Evolutionary conservation across 2,329 filamentous ascomycete species (phyloP).

Genomic region (Aspergillus transmontanensis): DNA sequence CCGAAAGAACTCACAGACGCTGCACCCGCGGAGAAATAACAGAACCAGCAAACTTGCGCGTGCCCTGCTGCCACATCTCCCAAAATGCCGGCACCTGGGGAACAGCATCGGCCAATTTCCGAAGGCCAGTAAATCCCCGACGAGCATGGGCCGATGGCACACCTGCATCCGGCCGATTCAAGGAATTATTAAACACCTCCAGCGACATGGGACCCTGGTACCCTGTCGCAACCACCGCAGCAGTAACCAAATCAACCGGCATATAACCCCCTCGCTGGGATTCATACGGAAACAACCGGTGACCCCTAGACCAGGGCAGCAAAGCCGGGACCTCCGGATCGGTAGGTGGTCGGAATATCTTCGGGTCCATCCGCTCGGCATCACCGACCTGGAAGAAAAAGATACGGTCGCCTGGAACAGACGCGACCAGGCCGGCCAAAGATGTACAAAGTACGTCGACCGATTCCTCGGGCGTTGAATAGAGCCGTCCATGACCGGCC

Average conservation of each 20-base stretch:
- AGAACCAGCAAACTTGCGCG: neutral
- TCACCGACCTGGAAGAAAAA: slow-evolving; percentile 39
- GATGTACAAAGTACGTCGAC: slow-evolving; percentile 28
- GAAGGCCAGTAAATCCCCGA: slow-evolving; percentile 26
- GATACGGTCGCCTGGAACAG: slow-evolving; percentile 34
- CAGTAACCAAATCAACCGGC: slow-evolving; percentile 34
- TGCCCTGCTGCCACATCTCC: slow-evolving; percentile 14
- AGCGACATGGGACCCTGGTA: slow-evolving; percentile 34
- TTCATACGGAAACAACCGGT: slow-evolving; percentile 35
- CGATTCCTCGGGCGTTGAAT: slow-evolving; percentile 29
- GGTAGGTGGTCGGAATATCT: slow-evolving; percentile 21
- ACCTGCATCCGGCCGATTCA: slow-evolving; percentile 22
- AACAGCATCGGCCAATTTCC: slow-evolving; percentile 19
- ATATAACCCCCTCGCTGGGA: slow-evolving; percentile 31
- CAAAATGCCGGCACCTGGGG: slow-evolving; percentile 27
- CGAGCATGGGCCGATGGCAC: slow-evolving; percentile 28
- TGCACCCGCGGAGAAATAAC: neutral
- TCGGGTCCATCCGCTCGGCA: slow-evolving; percentile 31
- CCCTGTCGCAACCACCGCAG: slow-evolving; percentile 35
- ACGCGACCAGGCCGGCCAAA: slow-evolving; percentile 24
- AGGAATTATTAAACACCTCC: slow-evolving; percentile 37
- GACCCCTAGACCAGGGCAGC: slow-evolving; percentile 35
- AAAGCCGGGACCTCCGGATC: slow-evolving; percentile 27
- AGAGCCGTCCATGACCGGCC: slow-evolving; percentile 32
- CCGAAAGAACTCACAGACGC: slow-evolving; percentile 15